phyloP scores from a whole-genome alignment of 1,139 yeast genomes.

The Hanseniaspora sp. region DNA sequence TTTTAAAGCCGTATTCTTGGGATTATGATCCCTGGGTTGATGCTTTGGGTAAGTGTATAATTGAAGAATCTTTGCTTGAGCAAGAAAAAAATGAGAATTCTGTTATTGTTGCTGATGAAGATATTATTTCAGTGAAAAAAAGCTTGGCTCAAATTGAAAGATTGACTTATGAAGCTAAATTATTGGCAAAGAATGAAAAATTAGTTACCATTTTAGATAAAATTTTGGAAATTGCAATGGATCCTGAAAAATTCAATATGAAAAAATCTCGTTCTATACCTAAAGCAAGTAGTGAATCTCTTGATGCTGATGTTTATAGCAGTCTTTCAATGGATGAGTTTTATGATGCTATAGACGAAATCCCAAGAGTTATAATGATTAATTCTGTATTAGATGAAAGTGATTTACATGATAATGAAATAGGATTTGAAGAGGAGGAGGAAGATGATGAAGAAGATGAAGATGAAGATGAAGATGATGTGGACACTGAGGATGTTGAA shows the following conservation, averaged over 20 bases:
- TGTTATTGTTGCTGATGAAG: neutral
- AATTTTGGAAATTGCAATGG: constrained; percentile 15
- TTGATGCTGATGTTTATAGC: neutral
- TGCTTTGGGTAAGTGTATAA: constrained; percentile 38
- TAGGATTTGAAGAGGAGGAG: no score
- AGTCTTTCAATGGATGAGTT: constrained; percentile 22
- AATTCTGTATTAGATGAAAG: neutral
- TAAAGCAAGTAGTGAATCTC: constrained; percentile 21
- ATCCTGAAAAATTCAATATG: constrained; percentile 16
- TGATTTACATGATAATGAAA: neutral
- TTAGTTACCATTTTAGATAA: neutral
- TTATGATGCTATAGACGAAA: constrained; percentile 29
- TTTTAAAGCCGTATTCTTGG: constrained; percentile 53
- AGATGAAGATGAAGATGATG: neutral
- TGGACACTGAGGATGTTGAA: constrained; percentile 9
- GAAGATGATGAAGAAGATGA: neutral
- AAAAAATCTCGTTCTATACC: constrained; percentile 20
- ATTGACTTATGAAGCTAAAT: neutral
- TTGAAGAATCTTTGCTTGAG: neutral
- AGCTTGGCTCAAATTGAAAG: constrained; percentile 1
- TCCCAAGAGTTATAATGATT: constrained; percentile 27
- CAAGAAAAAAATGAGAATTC: neutral
- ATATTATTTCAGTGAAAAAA: constrained; percentile 14
- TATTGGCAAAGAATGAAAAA: neutral
- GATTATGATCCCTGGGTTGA: constrained; percentile 77